A percentile compares a stretch with the other conserved stretches of the same genome.
phyloP scores from a whole-genome alignment of 169 alveolate species.

The Blepharisma undulans region DNA sequence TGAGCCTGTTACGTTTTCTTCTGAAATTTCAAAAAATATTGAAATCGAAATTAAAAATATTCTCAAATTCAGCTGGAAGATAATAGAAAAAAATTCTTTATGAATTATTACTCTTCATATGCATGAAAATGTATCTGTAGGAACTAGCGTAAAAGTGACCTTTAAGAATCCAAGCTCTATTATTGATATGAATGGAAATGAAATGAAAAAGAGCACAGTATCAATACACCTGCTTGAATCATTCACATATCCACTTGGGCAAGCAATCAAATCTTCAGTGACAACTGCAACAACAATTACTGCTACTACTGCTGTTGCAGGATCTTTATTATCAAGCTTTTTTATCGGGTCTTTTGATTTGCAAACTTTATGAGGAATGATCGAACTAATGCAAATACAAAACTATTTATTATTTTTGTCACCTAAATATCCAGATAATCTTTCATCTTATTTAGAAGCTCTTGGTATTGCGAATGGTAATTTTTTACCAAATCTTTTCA shows the following conservation, averaged over 20 bases:
- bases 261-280: too few relatives aligned
- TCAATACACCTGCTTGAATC: too few relatives aligned
- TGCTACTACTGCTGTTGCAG: background rate
- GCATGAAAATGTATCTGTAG: background rate
- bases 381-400: background rate
- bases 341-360: background rate
- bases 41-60: background rate
- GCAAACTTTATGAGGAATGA: background rate
- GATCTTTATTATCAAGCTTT: background rate
- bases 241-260: too few relatives aligned
- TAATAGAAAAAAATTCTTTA: background rate
- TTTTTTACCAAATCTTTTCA: background rate
- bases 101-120: background rate
- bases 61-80: background rate
- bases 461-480: background rate
- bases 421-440: background rate
- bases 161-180: background rate
- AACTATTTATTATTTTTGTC: background rate
- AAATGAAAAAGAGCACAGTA: background rate
- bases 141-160: background rate
- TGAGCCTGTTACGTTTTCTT: background rate
- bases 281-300: background rate
- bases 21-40: background rate
- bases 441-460: background rate
- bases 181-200: background rate